phyloP scores from a whole-genome alignment of 192 early-diverging fungal genomes.

The Geranomyces michiganensis region DNA sequence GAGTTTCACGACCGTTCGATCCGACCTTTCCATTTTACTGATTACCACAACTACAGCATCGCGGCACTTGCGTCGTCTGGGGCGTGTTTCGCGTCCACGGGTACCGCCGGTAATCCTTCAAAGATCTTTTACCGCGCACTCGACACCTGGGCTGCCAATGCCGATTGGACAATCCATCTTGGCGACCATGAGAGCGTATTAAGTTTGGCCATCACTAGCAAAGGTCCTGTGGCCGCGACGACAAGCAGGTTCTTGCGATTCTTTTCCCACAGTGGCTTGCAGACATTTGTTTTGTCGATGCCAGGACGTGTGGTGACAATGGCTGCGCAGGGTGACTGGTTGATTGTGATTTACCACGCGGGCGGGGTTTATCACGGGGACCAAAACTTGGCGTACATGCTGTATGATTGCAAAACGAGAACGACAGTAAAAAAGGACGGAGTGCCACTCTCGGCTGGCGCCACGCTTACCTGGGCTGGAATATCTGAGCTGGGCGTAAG shows the following conservation, averaged over 20 bases:
- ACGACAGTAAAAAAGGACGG: conserved; percentile 58
- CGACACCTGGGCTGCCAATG: conserved; percentile 69
- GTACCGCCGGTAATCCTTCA: conserved; percentile 51
- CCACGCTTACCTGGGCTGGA: conserved; percentile 77
- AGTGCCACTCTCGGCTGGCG: conserved; percentile 65
- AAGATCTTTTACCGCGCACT: conserved; percentile 73
- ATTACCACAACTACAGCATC: conserved; percentile 77
- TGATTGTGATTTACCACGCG: conserved; percentile 55
- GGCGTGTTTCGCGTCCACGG: conserved; percentile 69
- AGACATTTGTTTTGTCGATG: conserved; percentile 71
- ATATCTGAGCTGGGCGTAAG: conserved; percentile 77
- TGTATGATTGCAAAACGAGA: conserved; percentile 61
- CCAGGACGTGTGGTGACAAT: conserved; percentile 51
- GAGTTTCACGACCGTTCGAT: conserved; percentile 86
- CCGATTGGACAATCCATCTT: conserved; percentile 77
- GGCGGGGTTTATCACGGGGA: conserved; percentile 52
- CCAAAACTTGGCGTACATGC: conserved; percentile 62
- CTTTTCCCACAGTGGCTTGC: conserved; percentile 79
- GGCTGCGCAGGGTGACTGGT: conserved; percentile 38
- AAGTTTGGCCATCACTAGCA: conserved; percentile 59
- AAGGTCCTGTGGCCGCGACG: conserved; percentile 73
- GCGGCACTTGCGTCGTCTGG: conserved; percentile 72
- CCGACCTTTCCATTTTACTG: conserved; percentile 81
- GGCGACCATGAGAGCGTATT: conserved; percentile 69
- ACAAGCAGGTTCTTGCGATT: conserved; percentile 74